phyloP scores from a whole-genome alignment of 228 moss, liverwort and hornwort species.

The Sphagnum fallax region DNA sequence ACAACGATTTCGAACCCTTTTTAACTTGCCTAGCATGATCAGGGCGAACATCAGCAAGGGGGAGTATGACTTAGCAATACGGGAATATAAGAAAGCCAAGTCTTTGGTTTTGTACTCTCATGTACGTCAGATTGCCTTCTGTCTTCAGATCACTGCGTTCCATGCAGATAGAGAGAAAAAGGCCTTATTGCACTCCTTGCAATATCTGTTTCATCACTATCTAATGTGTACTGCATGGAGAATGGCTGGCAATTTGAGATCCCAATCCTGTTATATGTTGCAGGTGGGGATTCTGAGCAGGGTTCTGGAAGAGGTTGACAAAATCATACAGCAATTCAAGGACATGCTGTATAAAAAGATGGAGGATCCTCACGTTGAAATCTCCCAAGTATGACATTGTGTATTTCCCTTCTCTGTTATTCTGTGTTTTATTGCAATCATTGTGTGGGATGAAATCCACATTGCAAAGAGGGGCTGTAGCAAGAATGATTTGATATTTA shows the following conservation, averaged over 20 bases:
- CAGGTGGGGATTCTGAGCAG: conserved; percentile 87
- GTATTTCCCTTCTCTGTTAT: not conserved
- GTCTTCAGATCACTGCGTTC: not conserved
- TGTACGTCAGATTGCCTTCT: conserved; percentile 21
- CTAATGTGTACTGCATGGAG: too few species aligned
- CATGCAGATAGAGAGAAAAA: not conserved
- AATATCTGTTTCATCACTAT: too few species aligned
- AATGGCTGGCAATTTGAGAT: too few species aligned
- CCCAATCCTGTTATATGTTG: conserved; percentile 3
- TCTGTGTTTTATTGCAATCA: too few species aligned
- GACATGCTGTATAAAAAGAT: conserved; percentile 90
- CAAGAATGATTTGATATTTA: not conserved
- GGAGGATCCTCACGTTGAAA: conserved; percentile 95
- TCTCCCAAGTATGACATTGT: conserved; percentile 40
- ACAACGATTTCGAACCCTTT: conserved; percentile 94
- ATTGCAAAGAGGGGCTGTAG: not conserved
- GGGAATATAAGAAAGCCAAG: conserved; percentile 98
- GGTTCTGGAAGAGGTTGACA: conserved; percentile 96
- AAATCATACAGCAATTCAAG: conserved; percentile 90
- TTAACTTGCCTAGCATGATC: conserved; percentile 94
- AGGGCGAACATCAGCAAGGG: conserved; percentile 87
- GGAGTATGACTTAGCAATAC: conserved; percentile 90
- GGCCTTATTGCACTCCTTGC: not conserved
- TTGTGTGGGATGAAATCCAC: too few species aligned
- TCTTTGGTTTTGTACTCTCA: conserved; percentile 89